Evolutionary conservation across 352 stramenopile genomes (phyloP).

Genomic region (Phytophthora hibernalis): DNA sequence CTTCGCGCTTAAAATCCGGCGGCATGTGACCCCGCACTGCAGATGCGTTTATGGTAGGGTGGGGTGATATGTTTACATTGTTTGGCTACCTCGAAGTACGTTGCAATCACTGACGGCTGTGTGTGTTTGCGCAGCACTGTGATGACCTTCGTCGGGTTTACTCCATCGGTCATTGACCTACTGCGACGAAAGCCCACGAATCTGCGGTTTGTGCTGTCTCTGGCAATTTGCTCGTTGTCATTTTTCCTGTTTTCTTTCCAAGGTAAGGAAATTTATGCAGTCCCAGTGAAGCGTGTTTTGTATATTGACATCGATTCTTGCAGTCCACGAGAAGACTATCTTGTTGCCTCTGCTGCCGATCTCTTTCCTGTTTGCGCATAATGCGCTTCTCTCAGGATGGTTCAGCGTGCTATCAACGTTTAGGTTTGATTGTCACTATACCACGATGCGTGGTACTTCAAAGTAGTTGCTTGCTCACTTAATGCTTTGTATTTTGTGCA

Average conservation of each 20-base stretch:
- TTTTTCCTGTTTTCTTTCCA: constrained; percentile 99
- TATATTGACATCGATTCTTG: constrained; percentile 14
- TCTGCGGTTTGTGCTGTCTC: constrained; percentile 81
- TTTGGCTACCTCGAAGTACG: not conserved
- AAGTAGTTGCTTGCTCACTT: not conserved
- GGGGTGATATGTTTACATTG: not conserved
- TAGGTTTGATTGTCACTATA: constrained; percentile 50
- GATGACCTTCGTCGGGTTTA: constrained; percentile 86
- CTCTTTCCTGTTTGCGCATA: constrained; percentile 81
- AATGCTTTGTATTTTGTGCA: constrained; percentile 25
- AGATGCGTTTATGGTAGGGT: constrained; percentile 80
- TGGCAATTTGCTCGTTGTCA: constrained; percentile 88
- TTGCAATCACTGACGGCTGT: constrained; percentile 10
- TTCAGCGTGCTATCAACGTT: constrained; percentile 86
- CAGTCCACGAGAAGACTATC: constrained; percentile 98
- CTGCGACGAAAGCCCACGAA: constrained; percentile 71
- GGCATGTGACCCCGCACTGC: constrained; percentile 51
- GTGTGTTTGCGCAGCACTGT: constrained; percentile 53
- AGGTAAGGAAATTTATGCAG: constrained; percentile 41
- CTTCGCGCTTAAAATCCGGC: constrained; percentile 77
- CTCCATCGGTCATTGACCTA: constrained; percentile 85
- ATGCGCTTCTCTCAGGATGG: constrained; percentile 70
- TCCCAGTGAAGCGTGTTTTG: not conserved
- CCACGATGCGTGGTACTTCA: not conserved
- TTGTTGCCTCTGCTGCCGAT: constrained; percentile 93